Conservation (phyloP, 805 yeast species). For the Starmerella vitae region DNA sequence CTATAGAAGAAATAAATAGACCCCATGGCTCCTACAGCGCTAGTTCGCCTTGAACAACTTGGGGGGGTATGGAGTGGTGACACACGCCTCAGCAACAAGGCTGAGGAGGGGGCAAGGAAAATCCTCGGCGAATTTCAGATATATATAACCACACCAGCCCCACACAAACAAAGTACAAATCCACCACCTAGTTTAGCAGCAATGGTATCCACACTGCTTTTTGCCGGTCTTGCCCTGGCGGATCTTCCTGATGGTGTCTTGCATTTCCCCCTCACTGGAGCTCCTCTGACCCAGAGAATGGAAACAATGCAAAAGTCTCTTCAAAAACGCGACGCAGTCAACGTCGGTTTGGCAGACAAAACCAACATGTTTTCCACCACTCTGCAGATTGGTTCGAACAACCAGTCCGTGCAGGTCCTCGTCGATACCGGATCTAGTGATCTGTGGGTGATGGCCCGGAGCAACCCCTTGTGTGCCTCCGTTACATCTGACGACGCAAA, state of each 20-base stretch:
- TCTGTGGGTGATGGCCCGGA: conserved; percentile 44
- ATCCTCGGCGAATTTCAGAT: too few relatives aligned
- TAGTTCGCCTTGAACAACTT: too few relatives aligned
- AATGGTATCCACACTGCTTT: not conserved
- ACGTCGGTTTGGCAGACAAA: conserved; percentile 18
- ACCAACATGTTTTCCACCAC: conserved; percentile 24
- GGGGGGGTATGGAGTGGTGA: too few relatives aligned
- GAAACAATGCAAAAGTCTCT: not conserved
- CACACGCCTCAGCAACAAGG: too few relatives aligned
- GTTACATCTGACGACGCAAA: not conserved
- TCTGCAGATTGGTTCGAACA: conserved; percentile 41
- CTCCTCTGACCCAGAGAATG: not conserved
- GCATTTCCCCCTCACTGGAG: conserved; percentile 12
- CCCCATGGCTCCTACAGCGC: too few relatives aligned
- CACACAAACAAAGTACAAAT: too few relatives aligned
- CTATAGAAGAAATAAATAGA: too few relatives aligned
- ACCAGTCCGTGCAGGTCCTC: conserved; percentile 39
- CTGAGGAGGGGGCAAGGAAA: too few relatives aligned
- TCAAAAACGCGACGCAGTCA: conserved; percentile 20
- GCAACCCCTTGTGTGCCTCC: conserved; percentile 33
- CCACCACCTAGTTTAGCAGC: too few relatives aligned
- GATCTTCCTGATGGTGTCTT: conserved; percentile 11
- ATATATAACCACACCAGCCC: too few relatives aligned
- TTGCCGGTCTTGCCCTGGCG: not conserved
- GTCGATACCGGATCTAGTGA: conserved; percentile 72